Evolutionary conservation across 2,329 filamentous ascomycete species (phyloP).

Genomic region (Alternaria consortialis): DNA sequence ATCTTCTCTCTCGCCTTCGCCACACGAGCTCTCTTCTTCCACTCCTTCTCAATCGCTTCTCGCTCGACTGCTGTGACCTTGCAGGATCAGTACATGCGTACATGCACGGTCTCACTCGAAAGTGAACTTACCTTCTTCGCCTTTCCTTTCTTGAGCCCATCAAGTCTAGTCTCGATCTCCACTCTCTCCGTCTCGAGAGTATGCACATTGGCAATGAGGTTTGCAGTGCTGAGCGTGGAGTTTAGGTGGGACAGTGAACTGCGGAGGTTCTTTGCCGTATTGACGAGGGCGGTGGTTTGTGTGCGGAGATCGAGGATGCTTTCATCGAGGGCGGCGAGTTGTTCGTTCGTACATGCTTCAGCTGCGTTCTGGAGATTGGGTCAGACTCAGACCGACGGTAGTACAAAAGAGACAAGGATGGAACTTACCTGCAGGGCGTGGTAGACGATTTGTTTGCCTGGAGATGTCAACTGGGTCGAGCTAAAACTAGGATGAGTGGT

Average conservation of each 20-base stretch:
- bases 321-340: conserved; percentile 60
- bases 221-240: conserved; percentile 60
- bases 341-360: conserved; percentile 58
- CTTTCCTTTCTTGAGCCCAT: conserved; percentile 52
- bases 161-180: conserved; percentile 53
- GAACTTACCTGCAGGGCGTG: conserved; percentile 59
- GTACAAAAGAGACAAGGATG: neutral
- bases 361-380: conserved; percentile 55
- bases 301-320: conserved; percentile 59
- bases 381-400: neutral
- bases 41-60: conserved; percentile 57
- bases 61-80: conserved; percentile 55
- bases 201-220: conserved; percentile 57
- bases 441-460: conserved; percentile 70
- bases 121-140: conserved; percentile 55
- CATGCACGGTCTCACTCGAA: neutral
- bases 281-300: conserved; percentile 55
- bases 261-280: conserved; percentile 61
- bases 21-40: conserved; percentile 54
- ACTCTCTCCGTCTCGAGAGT: conserved; percentile 57
- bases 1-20: conserved; percentile 58
- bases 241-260: conserved; percentile 57
- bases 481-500: neutral
- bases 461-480: neutral
- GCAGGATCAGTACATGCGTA: neutral